A percentile compares a stretch with the other conserved stretches of the same genome.
These are phyloP conservation scores for Hypoxylon fuscum DNA, from an alignment of 495 filamentous ascomycete species.

Conservation along the genomic window DNA sequence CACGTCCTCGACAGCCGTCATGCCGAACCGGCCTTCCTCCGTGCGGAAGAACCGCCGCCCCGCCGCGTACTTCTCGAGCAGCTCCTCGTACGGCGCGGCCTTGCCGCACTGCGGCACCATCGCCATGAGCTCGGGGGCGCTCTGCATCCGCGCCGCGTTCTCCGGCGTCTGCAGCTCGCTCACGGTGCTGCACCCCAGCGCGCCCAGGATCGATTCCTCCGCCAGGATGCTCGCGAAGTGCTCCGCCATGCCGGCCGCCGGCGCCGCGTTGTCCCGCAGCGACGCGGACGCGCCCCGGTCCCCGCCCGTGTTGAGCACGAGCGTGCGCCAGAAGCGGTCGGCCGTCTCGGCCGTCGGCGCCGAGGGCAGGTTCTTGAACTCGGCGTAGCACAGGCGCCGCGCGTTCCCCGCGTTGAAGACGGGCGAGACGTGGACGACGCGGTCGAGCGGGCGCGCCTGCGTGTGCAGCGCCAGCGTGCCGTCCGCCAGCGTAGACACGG, in stretches of 20 bases:
- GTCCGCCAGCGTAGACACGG: not conserved
- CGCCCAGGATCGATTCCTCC: constrained; percentile 25
- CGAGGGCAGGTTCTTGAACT: constrained; percentile 9
- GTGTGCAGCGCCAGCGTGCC: constrained; percentile 13
- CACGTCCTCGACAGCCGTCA: constrained; percentile 34
- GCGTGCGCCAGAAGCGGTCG: constrained; percentile 38
- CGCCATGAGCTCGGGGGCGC: constrained; percentile 21
- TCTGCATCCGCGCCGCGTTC: constrained; percentile 18
- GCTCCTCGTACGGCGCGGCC: constrained; percentile 8
- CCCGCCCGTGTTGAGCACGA: constrained; percentile 25
- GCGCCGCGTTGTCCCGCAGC: not conserved
- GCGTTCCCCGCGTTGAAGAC: constrained; percentile 33
- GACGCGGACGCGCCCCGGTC: not conserved
- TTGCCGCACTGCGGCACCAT: constrained; percentile 24
- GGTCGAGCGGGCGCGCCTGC: constrained; percentile 34
- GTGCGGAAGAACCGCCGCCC: constrained; percentile 39
- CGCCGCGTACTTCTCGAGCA: not conserved
- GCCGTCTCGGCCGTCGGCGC: not conserved
- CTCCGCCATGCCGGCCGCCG: not conserved
- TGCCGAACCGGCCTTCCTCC: constrained; percentile 28
- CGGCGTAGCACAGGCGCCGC: constrained; percentile 23
- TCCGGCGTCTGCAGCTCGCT: constrained; percentile 26
- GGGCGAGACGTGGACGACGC: constrained; percentile 32
- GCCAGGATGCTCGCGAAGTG: constrained; percentile 33
- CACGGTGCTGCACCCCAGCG: constrained; percentile 28